Percentiles rank a stretch among this genome's conserved stretches.
Conservation (phyloP, 2,329 filamentous ascomycete genomes). For the Aspergillus vadensis region DNA sequence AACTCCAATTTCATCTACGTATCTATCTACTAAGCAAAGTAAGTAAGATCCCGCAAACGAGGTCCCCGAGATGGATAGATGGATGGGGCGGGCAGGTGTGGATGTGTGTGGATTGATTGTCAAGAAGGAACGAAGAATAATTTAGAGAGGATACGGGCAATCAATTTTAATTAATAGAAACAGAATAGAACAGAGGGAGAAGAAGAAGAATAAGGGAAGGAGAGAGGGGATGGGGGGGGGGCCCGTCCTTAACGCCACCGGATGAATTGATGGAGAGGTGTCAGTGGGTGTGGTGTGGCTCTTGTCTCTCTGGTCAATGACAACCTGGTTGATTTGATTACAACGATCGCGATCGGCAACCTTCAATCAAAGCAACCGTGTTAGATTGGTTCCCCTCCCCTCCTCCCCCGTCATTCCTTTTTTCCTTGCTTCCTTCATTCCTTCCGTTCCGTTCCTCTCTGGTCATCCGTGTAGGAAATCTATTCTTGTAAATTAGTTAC, state of each 20-base stretch:
- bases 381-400: constrained; percentile 1
- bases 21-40: not conserved
- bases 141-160: not conserved
- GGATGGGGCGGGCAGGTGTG: not conserved
- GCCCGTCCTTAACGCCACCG: not conserved
- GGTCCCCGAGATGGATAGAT: constrained; percentile 13
- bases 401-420: not conserved
- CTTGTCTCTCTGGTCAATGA: not conserved
- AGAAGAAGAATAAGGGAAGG: not conserved
- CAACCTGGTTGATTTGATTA: constrained; percentile 17
- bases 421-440: too few species aligned
- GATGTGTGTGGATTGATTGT: not conserved
- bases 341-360: constrained; percentile 32
- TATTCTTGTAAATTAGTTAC: too few species aligned
- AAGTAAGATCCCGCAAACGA: constrained; percentile 13
- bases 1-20: not conserved
- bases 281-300: too few species aligned
- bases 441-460: too few species aligned
- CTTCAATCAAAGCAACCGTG: constrained; percentile 30
- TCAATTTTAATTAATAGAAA: not conserved
- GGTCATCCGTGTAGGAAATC: too few species aligned
- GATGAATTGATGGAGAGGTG: not conserved
- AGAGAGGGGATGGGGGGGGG: not conserved
- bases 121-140: not conserved
- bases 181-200: not conserved